Base-by-base conservation (phyloP, 495 filamentous ascomycete species). In the Trypethelium eluteriae region DNA sequence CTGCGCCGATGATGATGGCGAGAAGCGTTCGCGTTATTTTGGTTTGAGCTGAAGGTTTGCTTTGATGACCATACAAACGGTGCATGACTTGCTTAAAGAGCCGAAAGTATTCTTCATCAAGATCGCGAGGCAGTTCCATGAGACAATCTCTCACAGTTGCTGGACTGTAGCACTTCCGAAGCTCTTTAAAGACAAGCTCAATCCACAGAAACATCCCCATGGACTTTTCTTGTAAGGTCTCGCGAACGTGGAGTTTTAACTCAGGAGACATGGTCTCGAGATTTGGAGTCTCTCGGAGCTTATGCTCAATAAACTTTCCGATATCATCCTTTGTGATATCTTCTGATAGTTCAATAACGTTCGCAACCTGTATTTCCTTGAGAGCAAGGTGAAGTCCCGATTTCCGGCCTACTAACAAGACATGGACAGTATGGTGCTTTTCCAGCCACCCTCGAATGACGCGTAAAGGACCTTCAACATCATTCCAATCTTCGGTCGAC, bases 301-400 rank as follows among this genome's bases (percentile, higher is more conserved):
- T 53, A 18, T 53, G 2, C 5, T 11, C 49, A 18, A 18, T 53
- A 18, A 53, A 53, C 49, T 18, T 53, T 18, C 12, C 9, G 16
- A 53, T 53, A 18, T 53, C 49, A 18, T 53, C 49, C 49, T 53
- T 53, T 53, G 49, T 53, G n/a, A 53, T 5, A 53, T 53, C 49
- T 18, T 53, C 49, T 5, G 10, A 53, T 5, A 53, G 16, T 18
- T 53, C 49, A 18, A 53, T 53, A 18, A 53, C 25, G 16, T 18
- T 53, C 12, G 7, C n/a, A 18, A 16, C 10, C n/a, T 53, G 49
- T 5, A 53, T 11, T 14, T 5, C 49, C 5, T 18, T 11, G 14
- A 53, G 49, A 53, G 49, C 16, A 5, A 53, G 16, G 5, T 11
- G 16, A 53, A 53, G 16, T 53, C 49, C 49, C 49, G 49, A 14